Evolutionary conservation across 2,329 filamentous ascomycete species (phyloP).

Genomic region (Emmonsiellopsis sp.): DNA sequence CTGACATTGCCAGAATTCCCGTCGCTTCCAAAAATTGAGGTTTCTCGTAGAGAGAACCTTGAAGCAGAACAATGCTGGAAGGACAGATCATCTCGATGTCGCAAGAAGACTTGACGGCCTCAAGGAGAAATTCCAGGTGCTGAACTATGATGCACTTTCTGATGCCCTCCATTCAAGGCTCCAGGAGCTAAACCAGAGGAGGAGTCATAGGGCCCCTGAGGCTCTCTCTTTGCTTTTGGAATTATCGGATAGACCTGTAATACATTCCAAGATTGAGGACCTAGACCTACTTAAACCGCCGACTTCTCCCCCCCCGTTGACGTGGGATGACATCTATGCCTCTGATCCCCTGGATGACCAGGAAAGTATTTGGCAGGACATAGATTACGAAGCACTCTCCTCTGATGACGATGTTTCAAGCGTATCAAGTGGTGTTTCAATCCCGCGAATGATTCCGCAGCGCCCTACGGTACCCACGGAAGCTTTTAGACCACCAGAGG

Average conservation of each 20-base stretch:
- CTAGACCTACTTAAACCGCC: conserved; percentile 48
- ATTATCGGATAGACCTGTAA: conserved; percentile 69
- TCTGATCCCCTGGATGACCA: conserved; percentile 60
- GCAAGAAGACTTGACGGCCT: conserved; percentile 57
- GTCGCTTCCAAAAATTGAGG: conserved; percentile 21
- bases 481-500: conserved; percentile 25
- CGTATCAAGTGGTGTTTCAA: conserved; percentile 22
- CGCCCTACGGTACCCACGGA: conserved; percentile 19
- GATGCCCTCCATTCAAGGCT: conserved; percentile 55
- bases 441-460: conserved; percentile 19
- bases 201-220: conserved; percentile 65
- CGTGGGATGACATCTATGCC: conserved; percentile 69
- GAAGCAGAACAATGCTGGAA: conserved; percentile 41
- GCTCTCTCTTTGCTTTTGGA: conserved; percentile 67
- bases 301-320: conserved; percentile 44
- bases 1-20: conserved; percentile 18
- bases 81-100: conserved; percentile 69
- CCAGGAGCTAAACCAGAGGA: conserved; percentile 45
- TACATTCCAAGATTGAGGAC: conserved; percentile 56
- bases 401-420: conserved; percentile 31
- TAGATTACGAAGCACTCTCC: conserved; percentile 29
- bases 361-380: conserved; percentile 33
- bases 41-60: conserved; percentile 24
- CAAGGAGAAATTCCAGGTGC: conserved; percentile 76
- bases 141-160: conserved; percentile 69